Evolutionary conservation across 352 stramenopile genomes (phyloP).

Genomic region (Saprolegnia parasitica): DNA sequence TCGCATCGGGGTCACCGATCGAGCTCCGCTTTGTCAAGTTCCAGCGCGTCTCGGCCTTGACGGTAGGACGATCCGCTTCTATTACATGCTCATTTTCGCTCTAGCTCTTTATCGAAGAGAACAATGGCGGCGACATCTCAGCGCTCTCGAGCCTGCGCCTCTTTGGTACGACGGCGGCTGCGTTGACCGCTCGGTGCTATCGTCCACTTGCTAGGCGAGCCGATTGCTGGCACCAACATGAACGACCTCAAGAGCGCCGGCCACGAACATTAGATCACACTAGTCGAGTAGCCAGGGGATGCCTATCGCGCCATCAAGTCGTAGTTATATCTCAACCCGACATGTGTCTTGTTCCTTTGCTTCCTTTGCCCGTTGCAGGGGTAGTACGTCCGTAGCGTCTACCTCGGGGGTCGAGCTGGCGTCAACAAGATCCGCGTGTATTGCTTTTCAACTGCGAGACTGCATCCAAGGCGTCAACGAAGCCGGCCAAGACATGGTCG

Average conservation of each 20-base stretch:
- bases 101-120: conserved; percentile 74
- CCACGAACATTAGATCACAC: conserved; percentile 46
- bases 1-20: conserved; percentile 50
- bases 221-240: conserved; percentile 76
- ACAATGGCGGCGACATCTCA: conserved; percentile 60
- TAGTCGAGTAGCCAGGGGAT: no score
- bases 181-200: not conserved
- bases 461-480: not conserved
- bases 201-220: conserved; percentile 40
- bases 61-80: conserved; percentile 33
- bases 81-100: not conserved
- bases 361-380: no score
- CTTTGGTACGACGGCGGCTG: conserved; percentile 38
- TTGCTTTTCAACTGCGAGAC: no score
- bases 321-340: no score
- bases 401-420: no score
- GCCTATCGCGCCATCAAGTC: no score
- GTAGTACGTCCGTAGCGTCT: no score
- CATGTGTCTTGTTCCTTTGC: no score
- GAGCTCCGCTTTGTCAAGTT: conserved; percentile 82
- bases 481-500: not conserved
- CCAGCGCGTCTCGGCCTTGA: conserved; percentile 68
- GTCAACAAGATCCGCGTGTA: no score
- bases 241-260: conserved; percentile 81
- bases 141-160: conserved; percentile 60